Conservation (phyloP, 495 filamentous ascomycete genomes). For the Venustampulla echinocandica region DNA sequence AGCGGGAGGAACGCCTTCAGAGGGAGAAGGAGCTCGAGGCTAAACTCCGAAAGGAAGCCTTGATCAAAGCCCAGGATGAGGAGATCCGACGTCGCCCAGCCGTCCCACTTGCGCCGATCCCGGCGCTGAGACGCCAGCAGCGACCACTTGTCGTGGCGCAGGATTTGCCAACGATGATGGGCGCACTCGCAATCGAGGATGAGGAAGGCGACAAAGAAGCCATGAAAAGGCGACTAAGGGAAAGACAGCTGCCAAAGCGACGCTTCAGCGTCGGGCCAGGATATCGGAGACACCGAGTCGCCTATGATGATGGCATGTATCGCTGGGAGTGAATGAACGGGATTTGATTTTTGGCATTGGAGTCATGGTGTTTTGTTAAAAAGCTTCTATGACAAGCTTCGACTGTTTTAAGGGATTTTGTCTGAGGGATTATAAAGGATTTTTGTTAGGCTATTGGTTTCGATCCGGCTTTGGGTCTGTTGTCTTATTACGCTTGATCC, state of each 20-base stretch:
- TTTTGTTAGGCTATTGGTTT: too few species aligned
- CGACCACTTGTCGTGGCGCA: conserved; percentile 9
- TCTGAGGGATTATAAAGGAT: too few species aligned
- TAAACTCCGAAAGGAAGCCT: conserved; percentile 1
- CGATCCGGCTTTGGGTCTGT: too few species aligned
- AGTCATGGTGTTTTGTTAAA: too few species aligned
- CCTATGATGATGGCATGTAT: conserved; percentile 24
- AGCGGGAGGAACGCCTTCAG: conserved; percentile 7
- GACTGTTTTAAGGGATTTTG: too few species aligned
- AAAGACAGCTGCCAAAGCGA: conserved; percentile 19
- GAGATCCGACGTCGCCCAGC: conserved; percentile 20
- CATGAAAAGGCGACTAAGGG: conserved; percentile 15
- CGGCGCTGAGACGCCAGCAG: not conserved
- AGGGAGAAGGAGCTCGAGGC: conserved; percentile 4
- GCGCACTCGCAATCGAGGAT: conserved; percentile 1
- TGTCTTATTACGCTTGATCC: too few species aligned
- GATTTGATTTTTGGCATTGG: too few species aligned
- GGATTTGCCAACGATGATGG: conserved; percentile 8
- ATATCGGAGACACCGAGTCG: conserved; percentile 12
- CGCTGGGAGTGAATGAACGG: conserved; percentile 22
- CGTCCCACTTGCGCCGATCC: conserved; percentile 8
- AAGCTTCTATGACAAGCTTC: too few species aligned
- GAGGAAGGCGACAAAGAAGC: conserved; percentile 11
- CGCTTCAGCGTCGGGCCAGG: conserved; percentile 14
- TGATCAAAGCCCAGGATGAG: conserved; percentile 15